These are phyloP conservation scores for Cucurbita moschata DNA, from an alignment of 306 rosid genomes.

Conservation along the genomic window DNA sequence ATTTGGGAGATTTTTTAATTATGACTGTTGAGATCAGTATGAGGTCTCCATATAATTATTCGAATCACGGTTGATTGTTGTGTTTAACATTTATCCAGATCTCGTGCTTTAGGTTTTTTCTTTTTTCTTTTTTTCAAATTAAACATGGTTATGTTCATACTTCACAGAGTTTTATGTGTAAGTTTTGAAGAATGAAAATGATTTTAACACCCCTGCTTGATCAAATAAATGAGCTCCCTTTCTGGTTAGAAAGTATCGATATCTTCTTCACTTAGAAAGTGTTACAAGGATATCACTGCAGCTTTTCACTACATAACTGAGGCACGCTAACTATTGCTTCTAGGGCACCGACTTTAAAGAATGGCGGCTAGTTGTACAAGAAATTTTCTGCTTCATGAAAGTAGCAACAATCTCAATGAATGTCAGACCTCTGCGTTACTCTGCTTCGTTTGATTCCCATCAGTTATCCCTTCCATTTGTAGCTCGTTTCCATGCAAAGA, in stretches of 20 bases:
- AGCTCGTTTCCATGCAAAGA: slow-evolving; percentile 92
- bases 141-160: not conserved
- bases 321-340: slow-evolving; percentile 19
- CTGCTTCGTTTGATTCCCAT: slow-evolving; percentile 50
- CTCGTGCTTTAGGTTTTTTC: not conserved
- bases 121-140: not conserved
- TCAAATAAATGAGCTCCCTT: not conserved
- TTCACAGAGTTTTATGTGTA: not conserved
- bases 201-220: not conserved
- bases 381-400: slow-evolving; percentile 70
- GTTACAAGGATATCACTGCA: not conserved
- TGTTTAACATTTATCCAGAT: not conserved
- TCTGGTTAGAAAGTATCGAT: not conserved
- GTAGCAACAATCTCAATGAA: slow-evolving; percentile 50
- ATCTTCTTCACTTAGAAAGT: not conserved
- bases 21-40: not conserved
- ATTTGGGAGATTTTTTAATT: not conserved
- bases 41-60: not conserved
- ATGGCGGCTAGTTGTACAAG: slow-evolving; percentile 95
- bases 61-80: not conserved
- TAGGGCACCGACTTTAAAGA: slow-evolving; percentile 86
- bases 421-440: slow-evolving; percentile 74
- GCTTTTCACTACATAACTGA: not conserved
- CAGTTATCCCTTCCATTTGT: slow-evolving; percentile 64
- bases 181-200: not conserved